Evolutionary conservation across 2,329 filamentous ascomycete species (phyloP).

Genomic region (Plenodomus lindquistii): DNA sequence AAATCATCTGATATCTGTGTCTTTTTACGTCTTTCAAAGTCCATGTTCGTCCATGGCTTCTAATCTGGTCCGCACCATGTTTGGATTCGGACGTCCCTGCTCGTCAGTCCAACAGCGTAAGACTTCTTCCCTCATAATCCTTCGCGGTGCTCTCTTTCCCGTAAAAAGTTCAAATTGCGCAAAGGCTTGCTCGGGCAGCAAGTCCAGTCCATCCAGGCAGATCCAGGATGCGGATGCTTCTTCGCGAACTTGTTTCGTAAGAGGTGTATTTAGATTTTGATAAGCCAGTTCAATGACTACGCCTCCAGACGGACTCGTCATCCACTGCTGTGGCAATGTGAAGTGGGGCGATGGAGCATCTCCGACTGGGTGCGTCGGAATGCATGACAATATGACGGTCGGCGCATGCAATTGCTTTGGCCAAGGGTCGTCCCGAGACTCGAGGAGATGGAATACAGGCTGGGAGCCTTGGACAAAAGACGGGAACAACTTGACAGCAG

Average conservation of each 20-base stretch:
- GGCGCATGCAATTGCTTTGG: constrained; percentile 64
- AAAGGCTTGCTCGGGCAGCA: constrained; percentile 76
- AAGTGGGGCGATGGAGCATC: constrained; percentile 69
- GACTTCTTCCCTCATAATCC: constrained; percentile 71
- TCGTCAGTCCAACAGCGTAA: constrained; percentile 39
- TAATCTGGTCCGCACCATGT: constrained; percentile 32
- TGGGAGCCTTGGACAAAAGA: constrained; percentile 31
- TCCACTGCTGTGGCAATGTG: constrained; percentile 69
- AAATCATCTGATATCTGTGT: too few species aligned
- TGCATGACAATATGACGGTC: constrained; percentile 75
- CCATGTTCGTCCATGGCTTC: constrained; percentile 37
- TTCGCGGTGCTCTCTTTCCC: constrained; percentile 69
- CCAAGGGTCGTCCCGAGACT: constrained; percentile 64
- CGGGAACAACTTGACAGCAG: constrained; percentile 24
- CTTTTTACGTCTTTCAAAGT: constrained; percentile 19
- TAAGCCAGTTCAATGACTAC: constrained; percentile 75
- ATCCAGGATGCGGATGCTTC: constrained; percentile 70
- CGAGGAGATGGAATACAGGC: constrained; percentile 61
- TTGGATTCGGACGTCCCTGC: constrained; percentile 25
- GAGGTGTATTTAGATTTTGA: constrained; percentile 70
- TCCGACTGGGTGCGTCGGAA: constrained; percentile 69
- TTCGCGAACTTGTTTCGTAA: constrained; percentile 68
- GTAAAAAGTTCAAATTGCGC: constrained; percentile 82
- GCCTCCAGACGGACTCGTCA: constrained; percentile 73
- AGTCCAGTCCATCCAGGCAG: constrained; percentile 73